Conservation (phyloP, 2,329 filamentous ascomycete genomes). For the Lasiodiplodia hormozganensis region DNA sequence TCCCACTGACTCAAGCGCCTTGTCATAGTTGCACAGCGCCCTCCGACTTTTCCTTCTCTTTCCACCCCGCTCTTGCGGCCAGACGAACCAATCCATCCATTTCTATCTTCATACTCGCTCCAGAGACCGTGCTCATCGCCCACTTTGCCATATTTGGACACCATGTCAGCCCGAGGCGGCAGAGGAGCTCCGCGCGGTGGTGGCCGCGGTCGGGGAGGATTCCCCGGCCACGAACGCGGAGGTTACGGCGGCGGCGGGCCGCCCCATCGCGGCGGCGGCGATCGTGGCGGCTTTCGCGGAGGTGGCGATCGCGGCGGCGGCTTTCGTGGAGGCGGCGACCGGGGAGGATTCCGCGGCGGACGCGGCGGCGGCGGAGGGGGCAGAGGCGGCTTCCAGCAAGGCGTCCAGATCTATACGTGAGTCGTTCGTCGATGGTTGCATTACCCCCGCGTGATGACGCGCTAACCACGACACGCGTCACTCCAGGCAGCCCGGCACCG, state of each 20-base stretch:
- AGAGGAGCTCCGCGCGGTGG: conserved; percentile 15
- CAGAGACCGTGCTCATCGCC: no score
- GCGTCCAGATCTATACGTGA: conserved; percentile 6
- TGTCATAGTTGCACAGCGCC: conserved; percentile 1
- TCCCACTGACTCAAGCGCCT: conserved; percentile 3
- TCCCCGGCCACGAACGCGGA: background rate
- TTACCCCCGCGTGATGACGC: background rate
- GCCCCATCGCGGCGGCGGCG: background rate
- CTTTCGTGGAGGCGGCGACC: conserved; percentile 4
- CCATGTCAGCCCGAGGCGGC: conserved; percentile 4
- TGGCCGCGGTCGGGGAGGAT: conserved; percentile 7
- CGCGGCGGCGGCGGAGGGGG: conserved; percentile 28
- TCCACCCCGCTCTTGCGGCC: background rate
- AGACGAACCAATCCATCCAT: background rate
- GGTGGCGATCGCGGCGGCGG: conserved; percentile 29
- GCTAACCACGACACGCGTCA: conserved; percentile 5
- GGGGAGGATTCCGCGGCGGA: conserved; percentile 31
- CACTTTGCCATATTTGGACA: background rate
- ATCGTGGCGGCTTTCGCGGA: background rate
- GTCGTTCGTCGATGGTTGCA: background rate
- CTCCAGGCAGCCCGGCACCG: background rate
- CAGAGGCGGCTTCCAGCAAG: conserved; percentile 9
- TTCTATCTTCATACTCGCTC: background rate
- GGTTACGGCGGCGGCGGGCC: background rate
- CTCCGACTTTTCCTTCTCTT: background rate